A percentile compares a stretch with the other conserved stretches of the same genome.
These are phyloP conservation scores for Trichomonas gallinae DNA, from an alignment of 208 protist genomes.

Conservation along the genomic window DNA sequence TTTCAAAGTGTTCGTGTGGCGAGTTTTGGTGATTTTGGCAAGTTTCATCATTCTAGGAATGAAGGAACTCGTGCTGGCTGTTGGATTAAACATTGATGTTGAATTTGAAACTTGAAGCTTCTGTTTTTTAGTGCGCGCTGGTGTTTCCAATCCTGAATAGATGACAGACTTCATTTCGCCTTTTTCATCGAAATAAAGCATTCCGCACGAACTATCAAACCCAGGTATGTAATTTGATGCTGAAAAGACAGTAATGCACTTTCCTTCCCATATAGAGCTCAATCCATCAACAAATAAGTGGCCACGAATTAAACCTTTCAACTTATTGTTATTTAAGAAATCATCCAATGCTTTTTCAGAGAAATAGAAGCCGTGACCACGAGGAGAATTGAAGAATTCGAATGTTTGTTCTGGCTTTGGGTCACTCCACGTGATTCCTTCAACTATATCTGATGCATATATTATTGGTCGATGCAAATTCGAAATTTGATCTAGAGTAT, in stretches of 20 bases:
- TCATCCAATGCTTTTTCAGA: constrained; percentile 38
- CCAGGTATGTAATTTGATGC: constrained; percentile 38
- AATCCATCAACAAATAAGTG: constrained; percentile 43
- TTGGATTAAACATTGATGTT: not conserved
- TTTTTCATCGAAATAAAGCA: constrained; percentile 24
- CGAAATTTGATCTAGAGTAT: constrained; percentile 81
- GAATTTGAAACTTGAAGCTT: not conserved
- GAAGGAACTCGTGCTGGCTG: not conserved
- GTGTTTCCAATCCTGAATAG: not conserved
- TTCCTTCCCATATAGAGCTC: constrained; percentile 17
- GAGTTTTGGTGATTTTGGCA: not conserved
- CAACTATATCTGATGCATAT: constrained; percentile 27
- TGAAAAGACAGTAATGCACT: constrained; percentile 36
- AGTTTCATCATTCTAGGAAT: not conserved
- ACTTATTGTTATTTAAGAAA: constrained; percentile 41
- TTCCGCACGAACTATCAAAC: constrained; percentile 42
- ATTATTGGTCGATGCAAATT: constrained; percentile 69
- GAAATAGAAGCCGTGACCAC: constrained; percentile 35
- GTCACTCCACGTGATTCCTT: constrained; percentile 31
- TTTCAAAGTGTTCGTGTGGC: not conserved
- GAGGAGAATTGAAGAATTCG: constrained; percentile 1
- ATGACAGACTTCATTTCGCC: not conserved
- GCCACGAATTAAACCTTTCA: constrained; percentile 40
- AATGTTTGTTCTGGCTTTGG: constrained; percentile 21
- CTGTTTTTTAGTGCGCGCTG: not conserved